A percentile compares a stretch with the other conserved stretches of the same genome.
Conservation (phyloP, 192 early-diverging fungal genomes). For the Umbelopsis vinacea region DNA sequence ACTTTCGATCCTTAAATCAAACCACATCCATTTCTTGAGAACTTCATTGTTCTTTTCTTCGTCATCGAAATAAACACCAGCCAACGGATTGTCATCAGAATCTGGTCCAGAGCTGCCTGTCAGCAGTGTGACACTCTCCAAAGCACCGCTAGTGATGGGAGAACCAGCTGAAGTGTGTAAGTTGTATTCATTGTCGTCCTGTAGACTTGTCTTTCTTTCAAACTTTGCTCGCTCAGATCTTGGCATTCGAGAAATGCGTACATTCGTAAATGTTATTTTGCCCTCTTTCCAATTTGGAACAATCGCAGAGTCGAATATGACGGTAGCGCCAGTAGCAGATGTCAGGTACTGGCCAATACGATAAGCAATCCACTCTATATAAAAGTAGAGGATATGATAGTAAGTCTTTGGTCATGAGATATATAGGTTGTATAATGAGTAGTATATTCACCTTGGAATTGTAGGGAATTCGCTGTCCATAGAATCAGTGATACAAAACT, state of each 20-base stretch:
- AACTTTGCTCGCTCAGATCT: slow-evolving; percentile 39
- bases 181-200: slow-evolving; percentile 20
- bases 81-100: slow-evolving; percentile 32
- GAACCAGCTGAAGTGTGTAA: slow-evolving; percentile 4
- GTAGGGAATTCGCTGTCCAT: slow-evolving; percentile 78
- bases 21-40: slow-evolving; percentile 54
- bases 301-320: slow-evolving; percentile 90
- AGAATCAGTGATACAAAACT: slow-evolving; percentile 84
- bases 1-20: slow-evolving; percentile 78
- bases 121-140: neutral
- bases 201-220: slow-evolving; percentile 31
- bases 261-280: slow-evolving; percentile 85
- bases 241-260: slow-evolving; percentile 57
- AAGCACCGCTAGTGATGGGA: slow-evolving; percentile 2
- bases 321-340: slow-evolving; percentile 75
- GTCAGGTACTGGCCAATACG: slow-evolving; percentile 83
- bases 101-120: slow-evolving; percentile 6
- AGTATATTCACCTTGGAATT: slow-evolving; percentile 71
- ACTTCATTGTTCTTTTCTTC: slow-evolving; percentile 35
- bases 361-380: slow-evolving; percentile 74
- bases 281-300: slow-evolving; percentile 92
- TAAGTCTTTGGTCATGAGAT: neutral
- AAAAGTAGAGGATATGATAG: neutral
- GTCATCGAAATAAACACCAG: slow-evolving; percentile 34
- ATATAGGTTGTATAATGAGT: neutral